A percentile compares a stretch with the other conserved stretches of the same genome.
Evolutionary conservation across 2,329 filamentous ascomycete genomes (phyloP).

Genomic region (Fusarium hainanense): DNA sequence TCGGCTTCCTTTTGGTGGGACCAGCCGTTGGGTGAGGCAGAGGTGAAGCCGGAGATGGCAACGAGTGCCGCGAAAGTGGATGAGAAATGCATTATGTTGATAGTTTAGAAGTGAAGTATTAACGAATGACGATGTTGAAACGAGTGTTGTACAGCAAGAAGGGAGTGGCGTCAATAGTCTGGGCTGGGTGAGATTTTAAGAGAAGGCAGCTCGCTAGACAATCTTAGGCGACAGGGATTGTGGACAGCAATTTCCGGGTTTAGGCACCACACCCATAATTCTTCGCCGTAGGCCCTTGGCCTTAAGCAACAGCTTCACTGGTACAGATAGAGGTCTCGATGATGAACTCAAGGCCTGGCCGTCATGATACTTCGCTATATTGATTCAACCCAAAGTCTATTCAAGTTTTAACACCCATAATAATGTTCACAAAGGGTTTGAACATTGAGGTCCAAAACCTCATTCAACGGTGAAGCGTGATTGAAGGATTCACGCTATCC

Average conservation of each 20-base stretch:
- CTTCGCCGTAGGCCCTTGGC: not conserved
- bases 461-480: not conserved
- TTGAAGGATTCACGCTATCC: constrained; percentile 5
- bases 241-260: not conserved
- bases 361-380: rapidly evolving
- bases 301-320: not conserved
- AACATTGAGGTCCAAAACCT: not conserved
- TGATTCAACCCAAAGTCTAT: rapidly evolving
- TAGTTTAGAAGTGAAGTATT: not conserved
- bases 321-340: not conserved
- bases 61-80: constrained; percentile 6
- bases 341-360: rapidly evolving
- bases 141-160: not conserved
- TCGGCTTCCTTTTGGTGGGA: constrained; percentile 29
- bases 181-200: not conserved
- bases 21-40: constrained; percentile 34
- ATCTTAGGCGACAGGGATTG: not conserved
- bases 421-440: not conserved
- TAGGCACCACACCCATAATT: not conserved
- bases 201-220: not conserved
- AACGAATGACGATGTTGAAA: constrained; percentile 1
- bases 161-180: not conserved
- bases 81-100: constrained; percentile 10
- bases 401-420: rapidly evolving
- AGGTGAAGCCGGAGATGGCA: constrained; percentile 18